Evolutionary conservation across 495 filamentous ascomycete species (phyloP).

Genomic region (Aspergillus heteromorphus): DNA sequence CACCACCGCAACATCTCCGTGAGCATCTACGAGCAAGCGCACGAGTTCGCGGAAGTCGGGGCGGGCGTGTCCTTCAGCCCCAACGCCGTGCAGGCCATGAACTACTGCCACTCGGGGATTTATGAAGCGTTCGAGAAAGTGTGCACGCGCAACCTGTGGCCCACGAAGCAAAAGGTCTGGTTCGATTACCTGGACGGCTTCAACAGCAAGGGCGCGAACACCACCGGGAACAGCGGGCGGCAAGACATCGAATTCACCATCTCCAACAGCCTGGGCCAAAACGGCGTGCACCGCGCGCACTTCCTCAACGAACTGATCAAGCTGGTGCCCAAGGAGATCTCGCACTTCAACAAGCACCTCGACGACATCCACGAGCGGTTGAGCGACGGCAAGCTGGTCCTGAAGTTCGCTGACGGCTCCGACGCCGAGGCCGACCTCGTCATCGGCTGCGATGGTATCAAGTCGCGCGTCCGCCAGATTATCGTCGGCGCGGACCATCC

Average conservation of each 20-base stretch:
- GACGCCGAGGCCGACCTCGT: conserved; percentile 37
- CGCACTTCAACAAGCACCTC: conserved; percentile 39
- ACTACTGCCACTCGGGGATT: conserved; percentile 43
- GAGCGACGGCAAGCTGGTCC: conserved; percentile 21
- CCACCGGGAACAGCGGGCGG: conserved; percentile 1
- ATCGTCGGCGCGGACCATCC: conserved; percentile 35
- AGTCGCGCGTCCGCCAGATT: conserved; percentile 41
- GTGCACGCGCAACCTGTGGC: conserved; percentile 33
- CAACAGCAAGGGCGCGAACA: conserved; percentile 5
- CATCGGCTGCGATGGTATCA: conserved; percentile 57
- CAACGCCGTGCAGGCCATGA: conserved; percentile 54
- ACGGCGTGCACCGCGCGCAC: conserved; percentile 44
- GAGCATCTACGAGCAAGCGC: conserved; percentile 50
- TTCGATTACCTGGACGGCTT: conserved; percentile 26
- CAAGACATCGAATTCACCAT: conserved; percentile 23
- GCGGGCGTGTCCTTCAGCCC: conserved; percentile 58
- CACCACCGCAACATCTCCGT: conserved; percentile 31
- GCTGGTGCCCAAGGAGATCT: conserved; percentile 37
- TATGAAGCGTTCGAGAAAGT: conserved; percentile 34
- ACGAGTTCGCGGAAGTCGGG: conserved; percentile 50
- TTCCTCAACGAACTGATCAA: conserved; percentile 46
- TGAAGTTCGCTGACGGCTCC: conserved; percentile 28
- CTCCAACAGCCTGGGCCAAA: conserved; percentile 22
- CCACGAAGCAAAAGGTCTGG: conserved; percentile 26
- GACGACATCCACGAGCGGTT: conserved; percentile 17